A percentile compares a stretch with the other conserved stretches of the same genome.
phyloP scores from a whole-genome alignment of 805 yeast species.

The Suhomyces prunicola region DNA sequence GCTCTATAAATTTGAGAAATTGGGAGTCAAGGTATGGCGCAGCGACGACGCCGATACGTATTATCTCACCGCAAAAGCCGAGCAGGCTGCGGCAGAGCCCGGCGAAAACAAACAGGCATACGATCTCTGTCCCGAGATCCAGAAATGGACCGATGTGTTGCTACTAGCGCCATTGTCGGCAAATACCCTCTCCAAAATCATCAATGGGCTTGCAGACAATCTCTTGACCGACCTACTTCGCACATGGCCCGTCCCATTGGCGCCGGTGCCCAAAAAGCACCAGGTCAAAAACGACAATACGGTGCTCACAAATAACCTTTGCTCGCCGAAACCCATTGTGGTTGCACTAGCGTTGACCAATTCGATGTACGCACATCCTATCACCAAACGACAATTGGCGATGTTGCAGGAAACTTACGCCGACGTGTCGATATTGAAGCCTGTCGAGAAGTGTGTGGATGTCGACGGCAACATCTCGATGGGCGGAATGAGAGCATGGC shows the following conservation, averaged over 20 bases:
- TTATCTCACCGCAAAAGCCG: conserved; percentile 7
- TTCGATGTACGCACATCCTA: conserved; percentile 26
- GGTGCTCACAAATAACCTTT: conserved; percentile 14
- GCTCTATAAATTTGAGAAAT: conserved; percentile 16
- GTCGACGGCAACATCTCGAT: conserved; percentile 26
- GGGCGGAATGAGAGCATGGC: conserved; percentile 30
- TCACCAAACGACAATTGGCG: conserved; percentile 20
- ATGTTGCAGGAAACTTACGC: conserved; percentile 22
- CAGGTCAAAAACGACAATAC: conserved; percentile 8
- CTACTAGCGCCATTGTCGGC: conserved; percentile 24
- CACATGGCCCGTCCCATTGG: conserved; percentile 19
- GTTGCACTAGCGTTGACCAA: conserved; percentile 23
- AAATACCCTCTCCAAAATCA: conserved; percentile 24
- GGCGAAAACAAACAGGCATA: neutral
- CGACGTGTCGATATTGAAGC: conserved; percentile 22
- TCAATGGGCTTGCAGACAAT: conserved; percentile 23
- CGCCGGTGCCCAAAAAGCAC: neutral
- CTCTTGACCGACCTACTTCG: conserved; percentile 21
- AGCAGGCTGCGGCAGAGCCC: neutral
- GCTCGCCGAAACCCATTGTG: conserved; percentile 21
- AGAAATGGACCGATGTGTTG: conserved; percentile 27
- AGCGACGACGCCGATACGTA: conserved; percentile 17
- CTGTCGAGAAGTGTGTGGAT: conserved; percentile 25
- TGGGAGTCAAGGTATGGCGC: conserved; percentile 26
- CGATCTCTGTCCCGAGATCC: conserved; percentile 14